Percentiles rank a stretch among this genome's conserved stretches.
Conservation (phyloP, 2,329 filamentous ascomycete genomes). For the Exserohilum rostratum region DNA sequence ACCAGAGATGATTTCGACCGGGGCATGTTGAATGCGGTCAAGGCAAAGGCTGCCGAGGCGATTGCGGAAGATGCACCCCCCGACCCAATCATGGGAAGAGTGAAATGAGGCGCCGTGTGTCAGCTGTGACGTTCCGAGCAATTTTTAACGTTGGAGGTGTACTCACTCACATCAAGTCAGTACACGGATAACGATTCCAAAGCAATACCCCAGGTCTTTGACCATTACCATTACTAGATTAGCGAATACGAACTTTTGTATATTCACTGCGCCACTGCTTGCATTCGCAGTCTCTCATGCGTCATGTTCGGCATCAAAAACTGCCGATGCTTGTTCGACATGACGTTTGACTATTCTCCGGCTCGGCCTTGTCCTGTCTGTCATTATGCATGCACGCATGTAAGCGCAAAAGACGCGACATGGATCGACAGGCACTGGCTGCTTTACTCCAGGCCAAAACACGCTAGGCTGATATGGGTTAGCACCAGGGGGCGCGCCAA, state of each 20-base stretch:
- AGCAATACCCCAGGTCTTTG: constrained; percentile 11
- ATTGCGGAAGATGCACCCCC: constrained; percentile 71
- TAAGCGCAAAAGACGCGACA: not conserved
- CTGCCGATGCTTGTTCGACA: not conserved
- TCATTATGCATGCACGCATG: not conserved
- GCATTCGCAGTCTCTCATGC: not conserved
- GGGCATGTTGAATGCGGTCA: constrained; percentile 84
- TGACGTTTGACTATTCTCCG: not conserved
- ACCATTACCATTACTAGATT: constrained; percentile 6
- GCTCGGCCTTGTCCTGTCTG: not conserved
- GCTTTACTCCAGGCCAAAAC: constrained; percentile 2
- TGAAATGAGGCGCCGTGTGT: constrained; percentile 63
- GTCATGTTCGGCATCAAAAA: too few relatives aligned
- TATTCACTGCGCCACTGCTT: not conserved
- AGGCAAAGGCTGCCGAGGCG: constrained; percentile 84
- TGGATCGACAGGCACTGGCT: constrained; percentile 8
- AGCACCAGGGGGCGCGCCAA: not conserved
- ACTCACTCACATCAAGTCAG: constrained; percentile 1
- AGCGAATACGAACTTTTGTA: constrained; percentile 6
- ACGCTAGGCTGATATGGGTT: constrained; percentile 1
- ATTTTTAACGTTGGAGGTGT: constrained; percentile 9
- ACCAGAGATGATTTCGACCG: constrained; percentile 92
- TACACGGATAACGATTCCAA: constrained; percentile 5
- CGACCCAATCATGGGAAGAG: constrained; percentile 94
- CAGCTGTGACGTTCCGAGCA: not conserved